Conservation (phyloP, 305 asterid species). For the Fraxinus sp. region DNA sequence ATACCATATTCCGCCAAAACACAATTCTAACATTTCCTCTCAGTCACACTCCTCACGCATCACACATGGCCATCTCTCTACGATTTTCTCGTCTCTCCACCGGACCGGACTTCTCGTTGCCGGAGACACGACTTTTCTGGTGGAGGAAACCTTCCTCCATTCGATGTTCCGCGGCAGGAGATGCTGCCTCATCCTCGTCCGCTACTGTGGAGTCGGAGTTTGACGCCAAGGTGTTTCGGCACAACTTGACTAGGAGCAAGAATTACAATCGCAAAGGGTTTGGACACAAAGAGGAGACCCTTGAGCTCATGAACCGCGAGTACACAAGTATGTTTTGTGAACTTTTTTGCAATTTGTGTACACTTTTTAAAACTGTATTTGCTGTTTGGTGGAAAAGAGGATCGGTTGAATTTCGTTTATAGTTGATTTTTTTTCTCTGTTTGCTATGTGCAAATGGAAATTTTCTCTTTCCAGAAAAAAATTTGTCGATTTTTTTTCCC, state of each 20-base stretch:
- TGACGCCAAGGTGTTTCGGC: slow-evolving; percentile 77
- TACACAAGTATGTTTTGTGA: not conserved
- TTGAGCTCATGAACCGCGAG: not conserved
- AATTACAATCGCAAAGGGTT: slow-evolving; percentile 90
- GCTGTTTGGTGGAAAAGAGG: not conserved
- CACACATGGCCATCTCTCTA: slow-evolving; percentile 65
- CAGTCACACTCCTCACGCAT: not conserved
- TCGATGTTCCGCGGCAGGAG: slow-evolving; percentile 66
- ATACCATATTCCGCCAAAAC: not conserved
- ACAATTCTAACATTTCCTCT: not conserved
- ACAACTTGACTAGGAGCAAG: slow-evolving; percentile 79
- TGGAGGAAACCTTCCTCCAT: slow-evolving; percentile 46
- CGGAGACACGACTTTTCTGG: slow-evolving; percentile 51
- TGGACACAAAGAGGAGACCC: slow-evolving; percentile 55
- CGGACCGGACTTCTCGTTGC: slow-evolving; percentile 46
- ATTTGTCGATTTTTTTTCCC: not conserved
- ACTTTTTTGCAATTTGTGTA: not conserved
- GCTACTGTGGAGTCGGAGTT: slow-evolving; percentile 51
- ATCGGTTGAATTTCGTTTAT: not conserved
- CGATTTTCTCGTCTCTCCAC: slow-evolving; percentile 60
- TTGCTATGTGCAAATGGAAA: not conserved
- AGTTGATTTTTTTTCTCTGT: not conserved
- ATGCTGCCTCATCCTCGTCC: slow-evolving; percentile 45
- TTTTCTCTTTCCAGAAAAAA: not conserved
- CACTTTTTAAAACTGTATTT: not conserved